Conservation (phyloP, 305 asterid genomes). For the Nicotiana rustica region DNA sequence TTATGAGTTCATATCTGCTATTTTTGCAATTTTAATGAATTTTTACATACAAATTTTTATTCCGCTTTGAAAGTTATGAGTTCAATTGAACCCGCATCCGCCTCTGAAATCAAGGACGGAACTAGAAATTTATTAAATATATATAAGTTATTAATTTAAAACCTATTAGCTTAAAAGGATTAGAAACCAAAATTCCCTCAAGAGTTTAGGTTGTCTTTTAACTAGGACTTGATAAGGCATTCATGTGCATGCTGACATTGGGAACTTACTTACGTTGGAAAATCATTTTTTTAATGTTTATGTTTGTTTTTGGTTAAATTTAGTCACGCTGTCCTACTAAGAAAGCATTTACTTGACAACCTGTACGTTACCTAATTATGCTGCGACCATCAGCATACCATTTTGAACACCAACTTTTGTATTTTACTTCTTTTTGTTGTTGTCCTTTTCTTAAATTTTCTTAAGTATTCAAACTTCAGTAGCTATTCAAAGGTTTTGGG, state of each 20-base stretch:
- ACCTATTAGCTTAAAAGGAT: too few species aligned
- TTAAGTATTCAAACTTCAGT: background rate
- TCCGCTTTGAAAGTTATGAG: too few species aligned
- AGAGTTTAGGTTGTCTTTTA: background rate
- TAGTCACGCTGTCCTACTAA: background rate
- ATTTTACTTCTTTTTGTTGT: background rate
- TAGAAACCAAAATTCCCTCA: too few species aligned
- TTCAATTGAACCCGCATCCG: too few species aligned
- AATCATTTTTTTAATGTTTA: background rate
- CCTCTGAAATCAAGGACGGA: too few species aligned
- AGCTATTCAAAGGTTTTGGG: slow-evolving; percentile 16
- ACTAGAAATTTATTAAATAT: too few species aligned
- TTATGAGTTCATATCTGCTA: too few species aligned
- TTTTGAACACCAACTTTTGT: background rate
- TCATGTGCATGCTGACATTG: slow-evolving; percentile 29
- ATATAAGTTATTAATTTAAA: too few species aligned
- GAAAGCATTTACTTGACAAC: background rate
- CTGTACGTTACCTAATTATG: slow-evolving; percentile 12
- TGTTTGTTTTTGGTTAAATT: too few species aligned
- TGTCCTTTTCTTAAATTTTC: background rate
- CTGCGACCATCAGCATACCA: background rate
- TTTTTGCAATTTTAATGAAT: too few species aligned
- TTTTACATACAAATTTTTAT: too few species aligned
- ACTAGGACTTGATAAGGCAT: background rate
- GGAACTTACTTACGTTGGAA: background rate